Percentiles rank a stretch among this genome's conserved stretches.
Conservation (phyloP, 108 stramenopile species). For the Asterionellopsis glacialis region DNA sequence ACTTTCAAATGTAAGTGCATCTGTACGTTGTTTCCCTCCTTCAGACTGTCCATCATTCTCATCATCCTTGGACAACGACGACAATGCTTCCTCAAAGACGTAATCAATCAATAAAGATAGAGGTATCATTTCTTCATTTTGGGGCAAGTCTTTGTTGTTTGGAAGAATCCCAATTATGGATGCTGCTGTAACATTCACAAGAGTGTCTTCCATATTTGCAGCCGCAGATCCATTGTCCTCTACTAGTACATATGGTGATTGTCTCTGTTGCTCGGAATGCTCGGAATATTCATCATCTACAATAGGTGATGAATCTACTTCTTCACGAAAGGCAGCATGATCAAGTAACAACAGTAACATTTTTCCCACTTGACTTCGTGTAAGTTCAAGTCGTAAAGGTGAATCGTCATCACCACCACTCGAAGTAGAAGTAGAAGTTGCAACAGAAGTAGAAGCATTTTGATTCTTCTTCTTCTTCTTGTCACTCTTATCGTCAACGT, state of each 20-base stretch:
- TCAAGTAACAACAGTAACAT: slow-evolving; percentile 60
- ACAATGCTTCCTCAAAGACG: slow-evolving; percentile 30
- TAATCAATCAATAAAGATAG: slow-evolving; percentile 35
- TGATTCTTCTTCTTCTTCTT: slow-evolving; percentile 6
- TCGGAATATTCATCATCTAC: slow-evolving; percentile 13
- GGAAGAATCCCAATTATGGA: slow-evolving; percentile 37
- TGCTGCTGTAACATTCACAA: slow-evolving; percentile 34
- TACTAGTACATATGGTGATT: background rate
- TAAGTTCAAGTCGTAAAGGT: slow-evolving; percentile 16
- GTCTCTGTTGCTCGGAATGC: background rate
- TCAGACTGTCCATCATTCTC: background rate
- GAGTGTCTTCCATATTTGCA: slow-evolving; percentile 9
- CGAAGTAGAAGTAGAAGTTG: background rate
- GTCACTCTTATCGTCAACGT: slow-evolving; percentile 9
- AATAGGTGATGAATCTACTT: slow-evolving; percentile 43
- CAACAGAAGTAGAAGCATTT: background rate
- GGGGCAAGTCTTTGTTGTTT: background rate
- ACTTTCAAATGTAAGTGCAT: slow-evolving; percentile 51
- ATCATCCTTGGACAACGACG: background rate
- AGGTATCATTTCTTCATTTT: slow-evolving; percentile 9
- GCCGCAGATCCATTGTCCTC: background rate
- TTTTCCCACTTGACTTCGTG: slow-evolving; percentile 45
- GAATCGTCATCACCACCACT: slow-evolving; percentile 3
- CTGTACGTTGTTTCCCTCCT: background rate
- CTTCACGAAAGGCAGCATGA: slow-evolving; percentile 59